Evolutionary conservation across 306 rosid species (phyloP), one percentile per base, ranked within the genome.

Genomic region (Nissolia schottii): DNA sequence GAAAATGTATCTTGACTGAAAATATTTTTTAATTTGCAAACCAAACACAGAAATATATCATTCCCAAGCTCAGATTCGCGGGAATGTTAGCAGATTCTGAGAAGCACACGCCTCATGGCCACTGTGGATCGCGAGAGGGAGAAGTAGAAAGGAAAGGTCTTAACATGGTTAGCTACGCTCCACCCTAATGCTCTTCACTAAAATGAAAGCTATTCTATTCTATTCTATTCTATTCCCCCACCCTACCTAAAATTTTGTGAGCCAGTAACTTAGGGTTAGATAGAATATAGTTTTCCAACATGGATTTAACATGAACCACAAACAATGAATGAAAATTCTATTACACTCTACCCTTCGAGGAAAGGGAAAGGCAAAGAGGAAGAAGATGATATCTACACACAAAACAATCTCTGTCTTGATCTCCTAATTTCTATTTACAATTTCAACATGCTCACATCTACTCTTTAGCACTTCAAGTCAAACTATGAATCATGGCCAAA

Each of bases 391-490:
- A 82, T 82, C 57, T 86, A 86, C 89, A 81, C 65, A 75, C 78
- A 71, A n/a, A 76, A 20, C 80, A 72, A 81, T 71, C 71, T 14
- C 76, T 19, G 48, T 56, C 74, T n/a, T 77, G 56, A 69, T 67
- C 56, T 70, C 87, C 86, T 76, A n/a, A 77, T 61, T 73, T 68
- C 89, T 88, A 88, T 81, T 64, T 83, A 90, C 98, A 90, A 58
- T 49, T 61, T 67, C 84, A 82, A 45, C 75, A 57, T 49, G 46
- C 74, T 78, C 77, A 22, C 49, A 77, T 41, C 76, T 64, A 75
- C 38, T 24, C 76, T 65, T 66, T 76, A 76, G 60, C 78, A 72
- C 31, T 50, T 79, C 51, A n/a, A 34, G 60, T 63, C 19, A 74
- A 45, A 45, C 19, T 43, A 45, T n/a, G 48, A 80, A 82, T 65